phyloP scores from a whole-genome alignment of 768 basidiomycete genomes.

The Boletus reticulatus region DNA sequence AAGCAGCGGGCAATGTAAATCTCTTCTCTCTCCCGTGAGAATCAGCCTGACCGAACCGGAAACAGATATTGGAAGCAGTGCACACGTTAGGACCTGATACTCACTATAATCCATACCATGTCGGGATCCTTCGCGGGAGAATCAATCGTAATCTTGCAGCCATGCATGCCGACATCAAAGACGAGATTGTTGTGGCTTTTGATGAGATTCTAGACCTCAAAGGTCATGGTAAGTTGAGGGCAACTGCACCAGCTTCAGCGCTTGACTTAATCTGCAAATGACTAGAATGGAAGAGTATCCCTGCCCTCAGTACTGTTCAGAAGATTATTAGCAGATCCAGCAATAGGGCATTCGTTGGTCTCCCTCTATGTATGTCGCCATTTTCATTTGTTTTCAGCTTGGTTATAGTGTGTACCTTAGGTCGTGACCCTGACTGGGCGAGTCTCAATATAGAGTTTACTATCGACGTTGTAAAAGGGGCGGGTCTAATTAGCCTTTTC shows the following conservation, averaged over 20 bases:
- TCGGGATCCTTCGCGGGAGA: conserved; percentile 26
- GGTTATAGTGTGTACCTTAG: neutral
- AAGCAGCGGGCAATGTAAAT: conserved; percentile 14
- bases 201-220: conserved; percentile 32
- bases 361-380: conserved; percentile 10
- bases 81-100: conserved; percentile 38
- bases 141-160: conserved; percentile 38
- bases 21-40: too few species aligned
- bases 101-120: conserved; percentile 31
- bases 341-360: conserved; percentile 14
- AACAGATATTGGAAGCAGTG: conserved; percentile 34
- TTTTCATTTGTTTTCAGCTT: neutral
- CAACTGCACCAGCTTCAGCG: neutral
- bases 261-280: neutral
- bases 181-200: conserved; percentile 31
- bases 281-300: conserved; percentile 15
- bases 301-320: neutral
- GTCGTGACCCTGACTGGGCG: conserved; percentile 29
- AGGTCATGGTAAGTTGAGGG: conserved; percentile 12
- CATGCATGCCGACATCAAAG: conserved; percentile 28
- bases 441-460: conserved; percentile 31
- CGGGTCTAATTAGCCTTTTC: conserved; percentile 24
- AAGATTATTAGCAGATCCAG: conserved; percentile 3
- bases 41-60: neutral
- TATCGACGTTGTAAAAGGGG: conserved; percentile 1